These are phyloP conservation scores for Hypoxylon sp. DNA, from an alignment of 2,329 filamentous ascomycete species.

Conservation along the genomic window DNA sequence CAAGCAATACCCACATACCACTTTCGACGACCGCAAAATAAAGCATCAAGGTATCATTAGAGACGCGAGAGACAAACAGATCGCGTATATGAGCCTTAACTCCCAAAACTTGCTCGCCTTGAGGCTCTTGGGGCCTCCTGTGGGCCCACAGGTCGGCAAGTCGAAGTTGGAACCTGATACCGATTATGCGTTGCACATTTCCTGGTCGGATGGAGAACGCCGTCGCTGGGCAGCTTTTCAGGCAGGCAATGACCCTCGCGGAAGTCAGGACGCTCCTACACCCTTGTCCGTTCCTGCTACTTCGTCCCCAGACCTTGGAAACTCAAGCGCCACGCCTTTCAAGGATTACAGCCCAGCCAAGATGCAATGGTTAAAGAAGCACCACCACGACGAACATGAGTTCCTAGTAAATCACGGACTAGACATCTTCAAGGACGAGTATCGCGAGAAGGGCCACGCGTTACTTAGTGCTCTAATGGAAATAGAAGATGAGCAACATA, in stretches of 20 bases:
- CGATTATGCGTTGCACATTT: neutral
- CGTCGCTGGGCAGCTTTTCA: neutral
- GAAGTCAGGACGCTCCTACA: neutral
- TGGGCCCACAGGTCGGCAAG: neutral
- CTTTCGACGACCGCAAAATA: neutral
- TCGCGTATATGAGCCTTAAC: neutral
- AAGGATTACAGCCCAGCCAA: neutral
- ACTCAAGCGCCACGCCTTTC: neutral
- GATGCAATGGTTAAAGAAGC: constrained; percentile 3
- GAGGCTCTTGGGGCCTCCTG: neutral
- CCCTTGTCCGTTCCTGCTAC: neutral
- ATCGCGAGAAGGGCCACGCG: neutral
- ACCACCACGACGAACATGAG: neutral
- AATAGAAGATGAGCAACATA: neutral
- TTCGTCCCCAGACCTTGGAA: neutral
- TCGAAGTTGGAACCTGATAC: neutral
- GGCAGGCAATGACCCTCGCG: neutral
- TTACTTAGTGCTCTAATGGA: neutral
- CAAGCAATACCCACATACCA: neutral
- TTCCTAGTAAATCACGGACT: neutral
- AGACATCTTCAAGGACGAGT: neutral
- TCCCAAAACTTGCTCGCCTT: neutral
- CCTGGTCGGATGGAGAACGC: neutral
- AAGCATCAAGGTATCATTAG: neutral
- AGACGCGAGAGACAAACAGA: neutral